A percentile compares a stretch with the other conserved stretches of the same genome.
These are phyloP conservation scores for Ogataea saltuana DNA, from an alignment of 805 yeast genomes.

Conservation along the genomic window DNA sequence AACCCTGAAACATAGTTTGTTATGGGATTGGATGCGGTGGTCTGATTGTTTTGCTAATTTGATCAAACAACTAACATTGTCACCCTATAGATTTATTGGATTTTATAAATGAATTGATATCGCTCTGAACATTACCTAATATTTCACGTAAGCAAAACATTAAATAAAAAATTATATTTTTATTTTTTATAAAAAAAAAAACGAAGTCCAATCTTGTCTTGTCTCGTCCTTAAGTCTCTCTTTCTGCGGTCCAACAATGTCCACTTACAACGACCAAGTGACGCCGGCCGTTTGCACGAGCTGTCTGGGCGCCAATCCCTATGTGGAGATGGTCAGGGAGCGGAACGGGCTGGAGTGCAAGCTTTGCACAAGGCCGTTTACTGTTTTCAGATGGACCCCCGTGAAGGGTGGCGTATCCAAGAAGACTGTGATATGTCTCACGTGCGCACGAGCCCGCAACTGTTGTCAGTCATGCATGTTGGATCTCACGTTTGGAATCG, in stretches of 20 bases:
- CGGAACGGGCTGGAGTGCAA: conserved; percentile 78
- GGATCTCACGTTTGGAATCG: conserved; percentile 81
- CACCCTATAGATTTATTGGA: too few species aligned
- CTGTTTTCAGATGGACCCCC: conserved; percentile 74
- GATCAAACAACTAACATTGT: not conserved
- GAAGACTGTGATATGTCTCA: conserved; percentile 70
- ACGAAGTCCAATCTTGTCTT: too few species aligned
- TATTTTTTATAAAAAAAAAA: too few species aligned
- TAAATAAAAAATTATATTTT: too few species aligned
- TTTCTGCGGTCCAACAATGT: conserved; percentile 2
- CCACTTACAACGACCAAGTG: conserved; percentile 24
- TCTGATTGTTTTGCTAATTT: too few species aligned
- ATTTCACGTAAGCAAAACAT: too few species aligned
- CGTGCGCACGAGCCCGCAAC: conserved; percentile 77
- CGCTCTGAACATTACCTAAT: too few species aligned
- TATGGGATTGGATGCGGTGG: not conserved
- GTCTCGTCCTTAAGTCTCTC: too few species aligned
- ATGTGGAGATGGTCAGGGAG: conserved; percentile 71
- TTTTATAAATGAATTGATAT: too few species aligned
- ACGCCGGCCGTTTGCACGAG: conserved; percentile 68
- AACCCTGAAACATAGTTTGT: conserved; percentile 33
- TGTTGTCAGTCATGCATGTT: conserved; percentile 88
- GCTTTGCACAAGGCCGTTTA: conserved; percentile 81
- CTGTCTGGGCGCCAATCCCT: conserved; percentile 70
- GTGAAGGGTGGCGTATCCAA: conserved; percentile 44